phyloP scores from a whole-genome alignment of 1,284 basidiomycete genomes.

The Puccinia triticina region DNA sequence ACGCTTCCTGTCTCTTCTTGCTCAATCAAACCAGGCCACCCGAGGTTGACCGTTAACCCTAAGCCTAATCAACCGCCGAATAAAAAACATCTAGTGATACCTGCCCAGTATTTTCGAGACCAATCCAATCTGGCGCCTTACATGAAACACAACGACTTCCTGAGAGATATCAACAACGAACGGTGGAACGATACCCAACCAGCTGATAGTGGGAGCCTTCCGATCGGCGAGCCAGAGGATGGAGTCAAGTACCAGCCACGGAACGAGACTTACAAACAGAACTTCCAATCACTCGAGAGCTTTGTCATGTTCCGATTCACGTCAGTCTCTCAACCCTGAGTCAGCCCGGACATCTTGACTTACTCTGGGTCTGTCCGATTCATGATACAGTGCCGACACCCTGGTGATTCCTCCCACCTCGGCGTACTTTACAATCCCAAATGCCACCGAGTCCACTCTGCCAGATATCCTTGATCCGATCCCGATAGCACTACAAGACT shows the following conservation, averaged over 20 bases:
- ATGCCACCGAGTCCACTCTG: neutral
- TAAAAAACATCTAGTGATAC: conserved; percentile 34
- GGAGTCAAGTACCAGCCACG: conserved; percentile 6
- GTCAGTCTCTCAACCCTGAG: conserved; percentile 8
- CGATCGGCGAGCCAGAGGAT: neutral
- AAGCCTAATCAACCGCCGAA: neutral
- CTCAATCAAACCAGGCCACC: neutral
- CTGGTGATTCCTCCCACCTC: conserved; percentile 41
- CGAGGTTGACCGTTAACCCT: neutral
- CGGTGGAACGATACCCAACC: conserved; percentile 37
- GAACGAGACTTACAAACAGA: conserved; percentile 57
- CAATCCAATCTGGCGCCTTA: conserved; percentile 57
- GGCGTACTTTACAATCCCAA: conserved; percentile 42
- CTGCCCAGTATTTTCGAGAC: conserved; percentile 60
- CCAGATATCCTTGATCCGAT: conserved; percentile 25
- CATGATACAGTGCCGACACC: conserved; percentile 9
- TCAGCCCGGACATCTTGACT: neutral
- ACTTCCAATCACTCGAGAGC: conserved; percentile 57
- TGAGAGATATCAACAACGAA: conserved; percentile 58
- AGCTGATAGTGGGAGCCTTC: neutral
- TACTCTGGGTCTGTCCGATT: neutral
- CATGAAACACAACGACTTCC: conserved; percentile 58
- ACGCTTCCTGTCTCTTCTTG: neutral
- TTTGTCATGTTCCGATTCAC: conserved; percentile 60
- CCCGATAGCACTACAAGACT: conserved; percentile 30